phyloP scores from a whole-genome alignment of 169 alveolate species.

The Eimeria acervulina region DNA sequence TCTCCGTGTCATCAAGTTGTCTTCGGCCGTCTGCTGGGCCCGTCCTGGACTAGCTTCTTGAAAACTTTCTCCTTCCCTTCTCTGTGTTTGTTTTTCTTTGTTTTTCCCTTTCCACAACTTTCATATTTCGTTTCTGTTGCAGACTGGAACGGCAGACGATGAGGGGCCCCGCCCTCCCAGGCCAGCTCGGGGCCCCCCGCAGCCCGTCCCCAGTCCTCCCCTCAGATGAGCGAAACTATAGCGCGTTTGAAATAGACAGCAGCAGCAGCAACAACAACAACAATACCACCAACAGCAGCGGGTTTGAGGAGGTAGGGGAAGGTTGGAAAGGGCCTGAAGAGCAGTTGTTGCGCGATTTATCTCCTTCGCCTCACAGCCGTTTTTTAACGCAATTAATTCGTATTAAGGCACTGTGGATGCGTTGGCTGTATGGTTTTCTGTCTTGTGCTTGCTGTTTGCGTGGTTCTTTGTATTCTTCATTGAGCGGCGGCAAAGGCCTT shows the following conservation, averaged over 20 bases:
- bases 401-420: conserved; percentile 3
- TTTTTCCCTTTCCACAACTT: not conserved
- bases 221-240: not conserved
- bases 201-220: not conserved
- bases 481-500: not conserved
- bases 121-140: not conserved
- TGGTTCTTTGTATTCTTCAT: not conserved
- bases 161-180: conserved; percentile 7
- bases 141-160: not conserved
- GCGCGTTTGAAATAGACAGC: not conserved
- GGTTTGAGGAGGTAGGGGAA: not conserved
- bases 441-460: not conserved
- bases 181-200: not conserved
- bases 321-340: not conserved
- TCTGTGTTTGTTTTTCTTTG: not conserved
- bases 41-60: not conserved
- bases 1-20: not conserved
- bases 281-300: not conserved
- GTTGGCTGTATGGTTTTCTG: not conserved
- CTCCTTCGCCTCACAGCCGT: not conserved
- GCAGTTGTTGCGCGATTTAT: not conserved
- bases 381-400: not conserved
- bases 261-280: not conserved
- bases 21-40: not conserved
- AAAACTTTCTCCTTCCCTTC: not conserved